Evolutionary conservation across 495 filamentous ascomycete species (phyloP).

Genomic region (Geopyxis carbonaria): DNA sequence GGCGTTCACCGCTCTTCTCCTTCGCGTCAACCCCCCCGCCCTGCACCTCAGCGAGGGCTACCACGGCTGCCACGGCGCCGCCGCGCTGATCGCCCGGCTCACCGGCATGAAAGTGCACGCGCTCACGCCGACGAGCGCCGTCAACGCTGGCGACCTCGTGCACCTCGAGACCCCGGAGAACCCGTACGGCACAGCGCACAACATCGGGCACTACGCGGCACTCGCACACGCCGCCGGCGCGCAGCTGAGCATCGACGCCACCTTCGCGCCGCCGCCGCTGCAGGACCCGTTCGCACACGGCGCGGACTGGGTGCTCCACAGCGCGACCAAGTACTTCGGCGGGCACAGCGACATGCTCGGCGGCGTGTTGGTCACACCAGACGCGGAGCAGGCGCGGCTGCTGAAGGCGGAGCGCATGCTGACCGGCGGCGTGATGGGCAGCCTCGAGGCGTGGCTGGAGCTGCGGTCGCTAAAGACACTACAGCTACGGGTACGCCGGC

Average conservation of each 20-base stretch:
- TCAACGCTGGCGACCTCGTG: conserved; percentile 62
- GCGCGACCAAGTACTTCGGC: conserved; percentile 86
- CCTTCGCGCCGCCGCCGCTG: conserved; percentile 80
- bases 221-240: conserved; percentile 58
- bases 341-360: conserved; percentile 84
- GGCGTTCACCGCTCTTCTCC: conserved; percentile 68
- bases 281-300: conserved; percentile 70
- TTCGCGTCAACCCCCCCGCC: conserved; percentile 57
- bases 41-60: conserved; percentile 71
- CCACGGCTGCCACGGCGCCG: conserved; percentile 81
- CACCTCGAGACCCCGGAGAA: conserved; percentile 89
- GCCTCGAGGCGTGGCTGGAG: conserved; percentile 80
- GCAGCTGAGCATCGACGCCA: conserved; percentile 68
- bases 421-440: conserved; percentile 78
- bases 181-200: conserved; percentile 61
- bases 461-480: conserved; percentile 72
- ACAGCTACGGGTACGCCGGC: conserved; percentile 59
- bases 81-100: conserved; percentile 50
- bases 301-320: conserved; percentile 76
- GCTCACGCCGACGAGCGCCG: conserved; percentile 38
- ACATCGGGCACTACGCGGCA: conserved; percentile 49
- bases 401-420: conserved; percentile 48
- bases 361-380: conserved; percentile 55
- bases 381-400: conserved; percentile 14
- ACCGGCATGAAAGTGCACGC: conserved; percentile 49